Base-by-base conservation (phyloP, 2,329 filamentous ascomycete genomes). In the Penicillium sp. region DNA sequence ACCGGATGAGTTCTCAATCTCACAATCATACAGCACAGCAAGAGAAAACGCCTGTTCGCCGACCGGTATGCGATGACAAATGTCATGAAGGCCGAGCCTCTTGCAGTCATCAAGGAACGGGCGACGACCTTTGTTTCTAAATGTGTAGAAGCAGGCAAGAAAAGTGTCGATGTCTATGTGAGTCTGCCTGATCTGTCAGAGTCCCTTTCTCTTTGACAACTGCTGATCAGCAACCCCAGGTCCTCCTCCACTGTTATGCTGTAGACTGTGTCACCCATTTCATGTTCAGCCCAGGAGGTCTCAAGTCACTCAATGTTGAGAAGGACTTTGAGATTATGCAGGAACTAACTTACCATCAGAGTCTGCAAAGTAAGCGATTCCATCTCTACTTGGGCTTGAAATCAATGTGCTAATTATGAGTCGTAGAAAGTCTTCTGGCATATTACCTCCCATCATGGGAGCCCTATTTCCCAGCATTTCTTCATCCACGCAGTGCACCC, bases 1-100 rank as follows among this genome's bases (percentile, higher is more conserved):
- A 5, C 11, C 1, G 16, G 22, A 25, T 14, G 3, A 28, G n/a
- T 3, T 28, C 26, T 11, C 1, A 30, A 19, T 48, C 58, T 68
- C 8, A 67, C 28, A 14, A 37, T 19, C 7, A 16, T 30, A 7
- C 54, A 89, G 84, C 88, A 91, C 69, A 85, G 84, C 33, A 84
- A 82, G 64, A 82, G 86, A 61, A 89, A 87, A 70, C 81, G 87
- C 30, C 78, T 88, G 52, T 79, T 90, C 48, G 87, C 87, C 1
- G 86, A 89, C 68, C 81, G 87, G 33, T 91, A 91, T 71, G 85
- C 88, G 33, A 90, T 90, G 74, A 86, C 84, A 57, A 90, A 89
- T 69, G 78, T 90, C 53, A 82, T 89, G 76, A 83, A 83, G 33
- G 72, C 81, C 4, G 77, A 78, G 2, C 83, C 86, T 2, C 73